These are phyloP conservation scores for Rozella allomycis DNA, from an alignment of 371 early-diverging fungal genomes.

Conservation along the genomic window DNA sequence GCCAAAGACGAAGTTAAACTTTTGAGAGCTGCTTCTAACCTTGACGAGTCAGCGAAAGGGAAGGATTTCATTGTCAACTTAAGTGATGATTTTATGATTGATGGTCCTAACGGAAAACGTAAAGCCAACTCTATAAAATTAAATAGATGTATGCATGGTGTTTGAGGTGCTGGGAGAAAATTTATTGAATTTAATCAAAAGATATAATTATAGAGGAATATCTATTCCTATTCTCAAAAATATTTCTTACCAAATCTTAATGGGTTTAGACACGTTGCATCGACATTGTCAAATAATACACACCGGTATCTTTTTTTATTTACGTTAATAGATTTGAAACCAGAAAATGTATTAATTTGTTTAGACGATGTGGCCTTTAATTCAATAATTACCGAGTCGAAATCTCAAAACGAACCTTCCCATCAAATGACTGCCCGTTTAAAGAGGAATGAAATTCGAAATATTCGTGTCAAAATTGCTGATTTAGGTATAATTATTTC, in stretches of 20 bases:
- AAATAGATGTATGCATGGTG: conserved; percentile 70
- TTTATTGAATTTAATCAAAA: conserved; percentile 51
- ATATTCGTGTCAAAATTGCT: conserved; percentile 64
- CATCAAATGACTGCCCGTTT: background rate
- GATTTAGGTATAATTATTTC: no score
- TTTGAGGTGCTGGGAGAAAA: conserved; percentile 93
- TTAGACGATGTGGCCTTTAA: conserved; percentile 63
- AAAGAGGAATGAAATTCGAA: background rate
- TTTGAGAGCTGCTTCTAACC: conserved; percentile 39
- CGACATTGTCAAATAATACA: conserved; percentile 92
- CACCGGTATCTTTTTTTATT: no score
- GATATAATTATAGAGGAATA: conserved; percentile 54
- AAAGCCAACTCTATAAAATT: conserved; percentile 1
- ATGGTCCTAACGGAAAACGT: conserved; percentile 71
- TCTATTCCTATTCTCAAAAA: conserved; percentile 62
- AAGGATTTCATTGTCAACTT: conserved; percentile 48
- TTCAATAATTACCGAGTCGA: background rate
- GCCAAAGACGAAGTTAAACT: conserved; percentile 88
- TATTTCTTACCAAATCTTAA: conserved; percentile 59
- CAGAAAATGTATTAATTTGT: conserved; percentile 76
- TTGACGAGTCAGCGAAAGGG: conserved; percentile 29
- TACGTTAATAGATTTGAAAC: conserved; percentile 97
- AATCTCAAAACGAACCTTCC: background rate
- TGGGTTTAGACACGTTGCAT: conserved; percentile 81
- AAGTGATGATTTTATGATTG: conserved; percentile 62